Conservation (phyloP, 192 early-diverging fungal genomes). For the Umbelopsis sp. region DNA sequence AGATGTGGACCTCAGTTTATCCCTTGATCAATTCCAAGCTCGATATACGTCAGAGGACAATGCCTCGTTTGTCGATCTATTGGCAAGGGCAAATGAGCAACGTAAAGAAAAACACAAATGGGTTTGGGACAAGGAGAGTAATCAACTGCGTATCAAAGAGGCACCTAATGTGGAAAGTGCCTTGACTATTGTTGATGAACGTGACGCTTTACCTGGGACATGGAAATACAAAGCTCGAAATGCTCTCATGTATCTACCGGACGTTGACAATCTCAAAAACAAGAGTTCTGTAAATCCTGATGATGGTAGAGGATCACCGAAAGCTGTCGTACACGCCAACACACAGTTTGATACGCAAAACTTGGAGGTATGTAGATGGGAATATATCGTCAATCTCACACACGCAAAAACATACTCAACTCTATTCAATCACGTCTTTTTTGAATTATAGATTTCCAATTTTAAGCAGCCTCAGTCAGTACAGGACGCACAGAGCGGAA, state of each 20-base stretch:
- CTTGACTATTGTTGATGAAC: slow-evolving; percentile 24
- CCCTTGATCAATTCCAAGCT: slow-evolving; percentile 73
- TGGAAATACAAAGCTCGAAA: slow-evolving; percentile 76
- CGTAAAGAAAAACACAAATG: slow-evolving; percentile 62
- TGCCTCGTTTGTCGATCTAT: slow-evolving; percentile 68
- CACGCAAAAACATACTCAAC: too few relatives aligned
- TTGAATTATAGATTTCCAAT: background rate
- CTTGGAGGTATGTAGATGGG: background rate
- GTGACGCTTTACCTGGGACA: slow-evolving; percentile 19
- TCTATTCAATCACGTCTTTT: too few relatives aligned
- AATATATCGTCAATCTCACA: background rate
- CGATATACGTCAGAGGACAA: slow-evolving; percentile 82
- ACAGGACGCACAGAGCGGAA: slow-evolving; percentile 11
- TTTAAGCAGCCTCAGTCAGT: background rate
- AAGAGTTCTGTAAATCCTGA: slow-evolving; percentile 41
- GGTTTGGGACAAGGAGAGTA: slow-evolving; percentile 66
- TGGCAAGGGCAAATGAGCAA: slow-evolving; percentile 62
- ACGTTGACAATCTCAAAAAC: slow-evolving; percentile 47
- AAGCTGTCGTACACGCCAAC: slow-evolving; percentile 61
- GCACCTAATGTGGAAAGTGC: slow-evolving; percentile 25
- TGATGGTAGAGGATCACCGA: slow-evolving; percentile 51
- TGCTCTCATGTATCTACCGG: slow-evolving; percentile 73
- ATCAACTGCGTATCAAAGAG: slow-evolving; percentile 34
- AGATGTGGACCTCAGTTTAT: slow-evolving; percentile 49
- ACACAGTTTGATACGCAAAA: slow-evolving; percentile 53